Evolutionary conservation across 345 rosid species (phyloP).

Genomic region (Brassica carinata): DNA sequence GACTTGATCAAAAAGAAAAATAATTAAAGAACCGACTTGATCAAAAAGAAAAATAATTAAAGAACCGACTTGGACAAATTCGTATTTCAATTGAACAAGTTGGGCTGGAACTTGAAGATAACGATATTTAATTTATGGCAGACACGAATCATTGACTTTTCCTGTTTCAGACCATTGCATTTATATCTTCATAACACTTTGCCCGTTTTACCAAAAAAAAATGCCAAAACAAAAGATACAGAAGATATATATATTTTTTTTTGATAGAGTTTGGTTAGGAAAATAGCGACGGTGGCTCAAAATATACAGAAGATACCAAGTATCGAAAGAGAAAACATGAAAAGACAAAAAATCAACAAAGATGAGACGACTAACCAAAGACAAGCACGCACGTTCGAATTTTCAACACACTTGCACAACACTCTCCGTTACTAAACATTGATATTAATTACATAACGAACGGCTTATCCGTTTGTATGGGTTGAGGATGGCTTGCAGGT

Average conservation of each 20-base stretch:
- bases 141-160: conserved; percentile 21
- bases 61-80: not conserved
- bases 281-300: too few relatives aligned
- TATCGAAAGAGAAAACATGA: not conserved
- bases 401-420: not conserved
- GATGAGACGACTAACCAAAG: not conserved
- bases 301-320: not conserved
- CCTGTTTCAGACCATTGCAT: not conserved
- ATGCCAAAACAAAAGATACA: too few relatives aligned
- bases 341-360: not conserved
- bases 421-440: not conserved
- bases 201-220: too few relatives aligned
- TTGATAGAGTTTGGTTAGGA: too few relatives aligned
- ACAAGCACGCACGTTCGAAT: not conserved
- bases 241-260: too few relatives aligned
- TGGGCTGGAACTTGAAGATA: not conserved
- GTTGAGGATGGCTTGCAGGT: too few relatives aligned
- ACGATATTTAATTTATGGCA: conserved; percentile 4
- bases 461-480: not conserved
- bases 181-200: too few relatives aligned
- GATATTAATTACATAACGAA: not conserved
- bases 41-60: not conserved
- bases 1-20: too few relatives aligned
- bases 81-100: not conserved
- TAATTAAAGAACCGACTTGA: not conserved